Evolutionary conservation across 345 rosid species (phyloP).

Genomic region (Nasturtium officinale): DNA sequence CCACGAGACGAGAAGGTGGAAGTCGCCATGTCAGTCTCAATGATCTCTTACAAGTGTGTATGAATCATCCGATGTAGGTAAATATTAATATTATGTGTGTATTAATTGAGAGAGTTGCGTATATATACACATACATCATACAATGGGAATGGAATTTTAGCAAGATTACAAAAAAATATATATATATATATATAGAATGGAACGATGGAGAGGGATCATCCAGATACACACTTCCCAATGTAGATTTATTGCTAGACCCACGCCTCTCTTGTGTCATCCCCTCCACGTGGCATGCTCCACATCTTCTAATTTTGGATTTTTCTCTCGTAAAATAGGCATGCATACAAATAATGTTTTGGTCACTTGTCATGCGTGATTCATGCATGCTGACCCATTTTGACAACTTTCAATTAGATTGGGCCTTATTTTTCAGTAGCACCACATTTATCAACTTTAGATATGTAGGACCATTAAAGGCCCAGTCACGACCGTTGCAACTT

Average conservation of each 20-base stretch:
- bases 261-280: conserved; percentile 31
- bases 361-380: conserved; percentile 22
- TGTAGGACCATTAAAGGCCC: conserved; percentile 10
- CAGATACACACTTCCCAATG: conserved; percentile 33
- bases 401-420: neutral
- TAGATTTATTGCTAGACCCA: conserved; percentile 28
- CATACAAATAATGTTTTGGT: conserved; percentile 3
- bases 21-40: conserved; percentile 39
- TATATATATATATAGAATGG: no score
- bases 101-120: conserved; percentile 18
- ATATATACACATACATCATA: neutral
- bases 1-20: conserved; percentile 44
- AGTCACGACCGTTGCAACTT: neutral
- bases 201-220: no score
- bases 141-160: conserved; percentile 25
- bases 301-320: conserved; percentile 24
- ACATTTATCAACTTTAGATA: neutral
- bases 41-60: conserved; percentile 13
- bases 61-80: neutral
- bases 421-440: neutral
- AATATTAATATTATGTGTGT: neutral
- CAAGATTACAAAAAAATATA: neutral
- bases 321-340: conserved; percentile 16
- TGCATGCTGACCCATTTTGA: conserved; percentile 5
- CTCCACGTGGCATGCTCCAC: conserved; percentile 39